Evolutionary conservation across 169 alveolate species (phyloP), one percentile per base, ranked within the genome.

Genomic region (Eimeria acervulina): DNA sequence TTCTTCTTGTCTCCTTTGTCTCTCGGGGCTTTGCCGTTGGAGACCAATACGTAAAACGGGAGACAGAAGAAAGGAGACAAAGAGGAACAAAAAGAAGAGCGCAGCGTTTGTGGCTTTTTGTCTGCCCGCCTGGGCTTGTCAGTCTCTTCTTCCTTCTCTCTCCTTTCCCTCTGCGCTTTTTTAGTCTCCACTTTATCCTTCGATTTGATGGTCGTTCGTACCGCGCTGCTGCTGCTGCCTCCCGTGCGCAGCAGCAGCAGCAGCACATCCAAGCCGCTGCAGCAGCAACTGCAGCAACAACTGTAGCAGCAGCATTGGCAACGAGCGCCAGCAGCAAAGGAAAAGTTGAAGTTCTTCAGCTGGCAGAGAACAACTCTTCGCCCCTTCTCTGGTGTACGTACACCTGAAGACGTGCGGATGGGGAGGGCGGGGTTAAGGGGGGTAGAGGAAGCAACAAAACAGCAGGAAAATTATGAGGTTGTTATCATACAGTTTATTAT

Each of bases 311-410:
- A 31, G 80, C 80, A n/a, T n/a, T n/a, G n/a, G n/a, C n/a, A n/a
- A n/a, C n/a, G n/a, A n/a, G n/a, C n/a, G n/a, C 15, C 80, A 68
- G 80, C 80, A 68, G 80, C 80, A 68, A 19, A 38, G n/a, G 80
- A 4, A 7, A 19, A 19, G 80, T 28, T 33, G 38, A 19, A 31
- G 0, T 68, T 23, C 47, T 33, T 68, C 44, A 68, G 80, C 80
- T 68, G 80, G 21, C 68, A 47, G 12, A 47, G 68, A 59, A n/a
- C 68, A n/a, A 3, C 19, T 59, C 68, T 59, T n/a, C n/a, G 68
- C 68, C 68, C 68, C 26, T 59, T 59, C 68, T 59, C 1, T 7
- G 68, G 68, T 59, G 68, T 59, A 59, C 8, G 26, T 59, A 59
- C 68, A 59, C 68, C 68, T 1, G 68, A 59, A 59, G n/a, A 59